phyloP scores from a whole-genome alignment of 352 stramenopile species.

The Salisapilia sapeloensis region DNA sequence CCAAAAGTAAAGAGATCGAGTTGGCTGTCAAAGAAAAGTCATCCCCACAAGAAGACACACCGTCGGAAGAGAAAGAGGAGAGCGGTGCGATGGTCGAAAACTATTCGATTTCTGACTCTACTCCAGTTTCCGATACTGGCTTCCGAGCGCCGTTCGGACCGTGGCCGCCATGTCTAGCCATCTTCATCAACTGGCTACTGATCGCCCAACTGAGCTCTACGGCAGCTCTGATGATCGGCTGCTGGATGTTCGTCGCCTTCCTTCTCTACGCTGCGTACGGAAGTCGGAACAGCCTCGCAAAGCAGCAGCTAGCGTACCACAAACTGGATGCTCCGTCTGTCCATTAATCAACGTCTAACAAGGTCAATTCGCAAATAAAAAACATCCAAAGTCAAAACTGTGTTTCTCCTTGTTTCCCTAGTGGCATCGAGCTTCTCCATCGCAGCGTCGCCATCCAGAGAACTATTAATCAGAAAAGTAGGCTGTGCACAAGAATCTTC shows the following conservation, averaged over 20 bases:
- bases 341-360: too few species aligned
- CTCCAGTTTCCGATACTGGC: too few species aligned
- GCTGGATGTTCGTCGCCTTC: conserved; percentile 55
- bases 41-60: neutral
- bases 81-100: conserved; percentile 12
- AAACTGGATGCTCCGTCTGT: too few species aligned
- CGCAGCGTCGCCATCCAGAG: too few species aligned
- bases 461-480: too few species aligned
- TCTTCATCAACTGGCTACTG: conserved; percentile 83
- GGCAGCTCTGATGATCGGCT: conserved; percentile 37
- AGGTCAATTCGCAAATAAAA: too few species aligned
- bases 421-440: too few species aligned
- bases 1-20: neutral
- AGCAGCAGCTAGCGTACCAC: conserved; percentile 46
- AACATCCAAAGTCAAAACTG: too few species aligned
- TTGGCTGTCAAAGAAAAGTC: too few species aligned
- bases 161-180: conserved; percentile 58
- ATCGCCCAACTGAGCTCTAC: conserved; percentile 62
- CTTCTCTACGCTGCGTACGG: conserved; percentile 57
- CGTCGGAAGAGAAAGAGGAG: conserved; percentile 1
- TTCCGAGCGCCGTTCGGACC: conserved; percentile 61
- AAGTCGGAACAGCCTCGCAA: conserved; percentile 42
- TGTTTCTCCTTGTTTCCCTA: too few species aligned
- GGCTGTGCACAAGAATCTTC: too few species aligned
- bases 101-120: conserved; percentile 5